Conservation (phyloP, 2,329 filamentous ascomycete species). For the Blastomyces percursus region DNA sequence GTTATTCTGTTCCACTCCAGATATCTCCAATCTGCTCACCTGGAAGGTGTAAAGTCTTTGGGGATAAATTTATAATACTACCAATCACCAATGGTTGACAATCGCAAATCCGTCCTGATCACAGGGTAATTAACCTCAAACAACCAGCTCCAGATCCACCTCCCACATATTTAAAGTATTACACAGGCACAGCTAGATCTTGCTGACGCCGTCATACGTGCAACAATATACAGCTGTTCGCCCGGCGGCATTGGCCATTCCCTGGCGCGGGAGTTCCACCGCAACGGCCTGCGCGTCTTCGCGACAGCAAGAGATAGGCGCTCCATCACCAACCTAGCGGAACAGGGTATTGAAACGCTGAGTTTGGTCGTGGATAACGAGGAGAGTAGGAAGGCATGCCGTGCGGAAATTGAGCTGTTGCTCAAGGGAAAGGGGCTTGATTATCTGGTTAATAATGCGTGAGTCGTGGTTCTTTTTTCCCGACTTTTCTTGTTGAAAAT, state of each 20-base stretch:
- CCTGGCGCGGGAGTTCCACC: constrained; percentile 47
- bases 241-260: constrained; percentile 48
- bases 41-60: too few species aligned
- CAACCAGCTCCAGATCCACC: too few species aligned
- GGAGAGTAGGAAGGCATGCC: constrained; percentile 40
- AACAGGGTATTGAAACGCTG: constrained; percentile 44
- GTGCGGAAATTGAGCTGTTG: constrained; percentile 35
- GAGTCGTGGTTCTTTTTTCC: constrained; percentile 10
- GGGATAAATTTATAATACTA: too few species aligned
- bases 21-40: too few species aligned
- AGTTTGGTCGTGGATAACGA: constrained; percentile 43
- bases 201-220: constrained; percentile 1
- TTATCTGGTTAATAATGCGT: constrained; percentile 49
- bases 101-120: constrained; percentile 32
- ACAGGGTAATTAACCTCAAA: constrained; percentile 27
- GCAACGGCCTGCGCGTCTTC: constrained; percentile 44
- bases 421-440: constrained; percentile 41
- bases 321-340: constrained; percentile 39
- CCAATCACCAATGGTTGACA: constrained; percentile 15
- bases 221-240: constrained; percentile 30
- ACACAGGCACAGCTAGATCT: too few species aligned
- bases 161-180: background rate
- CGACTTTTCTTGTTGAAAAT: background rate
- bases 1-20: too few species aligned
- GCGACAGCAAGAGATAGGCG: constrained; percentile 45